Evolutionary conservation across 305 asterid genomes (phyloP), one percentile per base, ranked within the genome.

Genomic region (Rubia tinctorum): DNA sequence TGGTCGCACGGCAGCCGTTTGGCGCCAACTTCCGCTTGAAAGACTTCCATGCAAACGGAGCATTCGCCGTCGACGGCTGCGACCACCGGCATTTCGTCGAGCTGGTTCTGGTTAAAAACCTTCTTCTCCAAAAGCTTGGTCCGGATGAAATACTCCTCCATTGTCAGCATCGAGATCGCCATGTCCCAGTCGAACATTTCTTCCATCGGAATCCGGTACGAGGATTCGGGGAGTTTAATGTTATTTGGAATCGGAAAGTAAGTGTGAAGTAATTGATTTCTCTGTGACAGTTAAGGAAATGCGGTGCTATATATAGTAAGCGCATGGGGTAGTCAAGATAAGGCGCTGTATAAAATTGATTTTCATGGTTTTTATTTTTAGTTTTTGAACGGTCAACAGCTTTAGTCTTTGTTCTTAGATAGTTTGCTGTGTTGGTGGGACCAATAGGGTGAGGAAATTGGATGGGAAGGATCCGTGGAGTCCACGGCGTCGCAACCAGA

Each of bases 21-120:
- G 10, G 76, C 78, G 5, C 27, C 67, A n/a, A 3, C 59, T 4
- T 71, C 74, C 4, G 73, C 43, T 27, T 63, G 62, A 63, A 76
- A 82, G 3, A 62, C 79, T 23, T 82, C 85, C 76, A 79, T 79
- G 30, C 85, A 82, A 30, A 82, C 64, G 15, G 62, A 49, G 75
- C 85, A 79, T 37, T 43, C 73, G 18, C 75, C 82, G 13, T 72
- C 82, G 10, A 1, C 25, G 15, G 45, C 72, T 12, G 14, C 66
- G 2, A 81, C 78, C 49, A 47, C 69, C 13, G 76, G 76, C 42
- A 78, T 55, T 55, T 72, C 73, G 64, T 43, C 34, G 66, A 55
- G 75, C 37, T 8, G 25, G 10, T 47, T 78, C 69, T 22, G 40
- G 45, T 56, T 51, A 7, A 49, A 18, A 20, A 70, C 62, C 30